Percentiles rank a stretch among this genome's conserved stretches.
These are phyloP conservation scores for Trametes pubescens DNA, from an alignment of 1,284 basidiomycete species.

Conservation along the genomic window DNA sequence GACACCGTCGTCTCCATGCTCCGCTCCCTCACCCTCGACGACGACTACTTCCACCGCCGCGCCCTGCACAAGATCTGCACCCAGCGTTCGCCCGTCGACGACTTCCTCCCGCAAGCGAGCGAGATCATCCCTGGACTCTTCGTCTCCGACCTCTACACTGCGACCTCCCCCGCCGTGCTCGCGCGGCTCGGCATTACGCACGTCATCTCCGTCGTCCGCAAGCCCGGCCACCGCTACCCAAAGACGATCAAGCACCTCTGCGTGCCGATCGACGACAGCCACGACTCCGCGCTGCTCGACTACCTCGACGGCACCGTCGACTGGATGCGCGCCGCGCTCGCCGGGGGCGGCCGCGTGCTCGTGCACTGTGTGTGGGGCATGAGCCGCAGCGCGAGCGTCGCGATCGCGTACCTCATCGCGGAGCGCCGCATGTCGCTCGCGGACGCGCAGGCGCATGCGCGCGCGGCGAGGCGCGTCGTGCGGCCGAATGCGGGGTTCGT, in stretches of 20 bases:
- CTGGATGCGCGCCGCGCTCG: conserved; percentile 38
- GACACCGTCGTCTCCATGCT: conserved; percentile 32
- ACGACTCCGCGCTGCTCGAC: conserved; percentile 31
- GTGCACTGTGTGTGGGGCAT: conserved; percentile 64
- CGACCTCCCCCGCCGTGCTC: conserved; percentile 35
- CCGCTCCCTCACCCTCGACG: conserved; percentile 34
- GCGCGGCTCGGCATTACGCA: conserved; percentile 41
- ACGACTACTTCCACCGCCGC: conserved; percentile 37
- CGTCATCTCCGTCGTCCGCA: conserved; percentile 38
- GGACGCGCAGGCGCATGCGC: conserved; percentile 37
- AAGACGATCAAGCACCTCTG: conserved; percentile 32
- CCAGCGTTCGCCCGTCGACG: conserved; percentile 31
- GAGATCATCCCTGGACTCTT: conserved; percentile 43
- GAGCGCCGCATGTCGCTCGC: conserved; percentile 37
- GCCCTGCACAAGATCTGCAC: conserved; percentile 34
- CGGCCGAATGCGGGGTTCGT: conserved; percentile 44
- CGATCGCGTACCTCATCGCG: conserved; percentile 56
- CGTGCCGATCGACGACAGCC: conserved; percentile 40
- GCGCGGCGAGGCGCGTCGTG: conserved; percentile 36
- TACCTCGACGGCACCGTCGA: conserved; percentile 35
- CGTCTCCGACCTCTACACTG: conserved; percentile 42
- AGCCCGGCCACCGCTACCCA: conserved; percentile 27
- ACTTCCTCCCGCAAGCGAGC: conserved; percentile 40
- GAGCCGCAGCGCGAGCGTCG: conserved; percentile 55
- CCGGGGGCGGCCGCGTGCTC: conserved; percentile 29